Evolutionary conservation across 768 basidiomycete species (phyloP).

Genomic region (Mrakia blollopis): DNA sequence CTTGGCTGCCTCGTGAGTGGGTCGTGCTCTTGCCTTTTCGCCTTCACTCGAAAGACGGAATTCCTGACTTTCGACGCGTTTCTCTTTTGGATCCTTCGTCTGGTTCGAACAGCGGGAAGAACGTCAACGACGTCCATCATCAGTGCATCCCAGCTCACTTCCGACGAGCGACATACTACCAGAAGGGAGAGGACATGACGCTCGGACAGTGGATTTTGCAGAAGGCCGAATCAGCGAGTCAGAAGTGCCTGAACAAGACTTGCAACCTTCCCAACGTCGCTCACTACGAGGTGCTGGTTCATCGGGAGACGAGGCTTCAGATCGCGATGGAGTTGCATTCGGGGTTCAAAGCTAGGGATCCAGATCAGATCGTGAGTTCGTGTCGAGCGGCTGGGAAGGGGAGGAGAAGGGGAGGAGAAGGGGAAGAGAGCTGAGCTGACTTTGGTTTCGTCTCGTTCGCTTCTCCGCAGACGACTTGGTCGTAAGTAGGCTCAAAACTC

Average conservation of each 20-base stretch:
- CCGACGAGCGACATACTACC: slow-evolving; percentile 58
- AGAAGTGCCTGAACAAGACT: slow-evolving; percentile 73
- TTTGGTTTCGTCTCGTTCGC: not conserved
- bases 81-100: too few relatives aligned
- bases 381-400: too few relatives aligned
- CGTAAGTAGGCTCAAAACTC: not conserved
- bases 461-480: slow-evolving; percentile 7
- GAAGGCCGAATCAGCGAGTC: slow-evolving; percentile 51
- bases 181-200: slow-evolving; percentile 66
- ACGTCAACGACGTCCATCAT: slow-evolving; percentile 12
- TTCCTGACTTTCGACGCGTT: too few relatives aligned
- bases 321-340: slow-evolving; percentile 67
- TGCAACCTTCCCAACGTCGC: slow-evolving; percentile 51
- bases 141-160: slow-evolving; percentile 45
- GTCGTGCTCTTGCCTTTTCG: not conserved
- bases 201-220: slow-evolving; percentile 87
- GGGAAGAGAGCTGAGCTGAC: not conserved
- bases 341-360: slow-evolving; percentile 7
- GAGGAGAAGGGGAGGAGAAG: too few relatives aligned
- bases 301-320: slow-evolving; percentile 74
- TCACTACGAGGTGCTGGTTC: slow-evolving; percentile 87
- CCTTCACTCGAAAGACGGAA: not conserved
- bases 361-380: slow-evolving; percentile 29
- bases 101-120: not conserved
- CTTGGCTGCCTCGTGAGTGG: not conserved